Evolutionary conservation across 768 basidiomycete species (phyloP).

Genomic region (Suillus brevipes): DNA sequence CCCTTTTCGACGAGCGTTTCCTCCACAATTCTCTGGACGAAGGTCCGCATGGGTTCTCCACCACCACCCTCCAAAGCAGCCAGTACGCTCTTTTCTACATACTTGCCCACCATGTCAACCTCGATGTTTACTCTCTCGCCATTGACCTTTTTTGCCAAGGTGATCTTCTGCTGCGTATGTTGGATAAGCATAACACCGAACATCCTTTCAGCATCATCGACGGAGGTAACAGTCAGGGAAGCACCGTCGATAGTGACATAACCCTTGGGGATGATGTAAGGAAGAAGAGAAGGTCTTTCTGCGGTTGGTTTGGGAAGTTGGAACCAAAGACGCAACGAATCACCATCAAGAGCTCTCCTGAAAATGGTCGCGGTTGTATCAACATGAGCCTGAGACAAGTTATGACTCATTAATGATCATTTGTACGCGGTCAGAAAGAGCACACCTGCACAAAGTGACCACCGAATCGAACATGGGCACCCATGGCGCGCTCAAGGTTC

Average conservation of each 20-base stretch:
- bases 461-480: constrained; percentile 86
- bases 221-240: constrained; percentile 85
- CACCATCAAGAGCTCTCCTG: constrained; percentile 69
- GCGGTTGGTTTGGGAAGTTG: constrained; percentile 63
- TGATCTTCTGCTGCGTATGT: constrained; percentile 89
- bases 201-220: constrained; percentile 57
- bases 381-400: constrained; percentile 77
- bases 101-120: constrained; percentile 93
- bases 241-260: constrained; percentile 94
- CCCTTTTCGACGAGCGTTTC: constrained; percentile 52
- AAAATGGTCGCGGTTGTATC: constrained; percentile 84
- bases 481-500: constrained; percentile 95
- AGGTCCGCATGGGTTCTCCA: constrained; percentile 42
- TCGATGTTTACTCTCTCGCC: constrained; percentile 93
- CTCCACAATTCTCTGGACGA: constrained; percentile 62
- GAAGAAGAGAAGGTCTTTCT: constrained; percentile 62
- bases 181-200: constrained; percentile 95
- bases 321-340: constrained; percentile 85
- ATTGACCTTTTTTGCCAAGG: constrained; percentile 68
- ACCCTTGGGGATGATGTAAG: constrained; percentile 90
- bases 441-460: constrained; percentile 96
- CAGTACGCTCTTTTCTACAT: constrained; percentile 79
- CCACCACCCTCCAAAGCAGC: constrained; percentile 63
- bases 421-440: constrained; percentile 1
- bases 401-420: neutral